These are phyloP conservation scores for Neurospora sp. DNA, from an alignment of 495 filamentous ascomycete genomes.

Conservation along the genomic window DNA sequence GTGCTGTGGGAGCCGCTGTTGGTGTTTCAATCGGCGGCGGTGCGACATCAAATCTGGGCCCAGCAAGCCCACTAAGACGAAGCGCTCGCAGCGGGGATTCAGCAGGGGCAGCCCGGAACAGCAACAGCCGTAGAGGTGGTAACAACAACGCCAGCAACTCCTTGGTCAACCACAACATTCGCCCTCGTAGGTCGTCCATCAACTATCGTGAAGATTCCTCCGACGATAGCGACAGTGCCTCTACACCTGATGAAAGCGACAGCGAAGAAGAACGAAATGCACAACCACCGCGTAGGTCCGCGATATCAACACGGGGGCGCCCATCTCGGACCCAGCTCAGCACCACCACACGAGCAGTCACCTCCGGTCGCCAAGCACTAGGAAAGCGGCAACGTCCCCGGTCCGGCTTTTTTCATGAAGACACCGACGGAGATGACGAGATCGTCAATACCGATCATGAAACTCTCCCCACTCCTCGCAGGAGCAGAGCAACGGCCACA, in stretches of 20 bases:
- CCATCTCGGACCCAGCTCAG: background rate
- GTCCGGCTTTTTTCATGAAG: slow-evolving; percentile 18
- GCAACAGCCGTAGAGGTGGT: background rate
- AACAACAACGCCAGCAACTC: background rate
- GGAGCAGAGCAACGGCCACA: background rate
- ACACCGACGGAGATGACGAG: slow-evolving; percentile 2
- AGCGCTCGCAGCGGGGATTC: background rate
- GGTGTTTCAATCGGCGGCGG: background rate
- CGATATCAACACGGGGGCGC: background rate
- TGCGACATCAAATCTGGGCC: background rate
- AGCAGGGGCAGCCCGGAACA: background rate
- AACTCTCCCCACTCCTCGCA: background rate
- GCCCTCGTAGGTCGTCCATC: background rate
- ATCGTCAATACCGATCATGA: background rate
- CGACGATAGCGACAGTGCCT: background rate
- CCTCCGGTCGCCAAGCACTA: background rate
- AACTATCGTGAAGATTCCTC: background rate
- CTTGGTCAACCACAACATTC: background rate
- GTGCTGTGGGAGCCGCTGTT: background rate
- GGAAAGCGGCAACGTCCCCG: slow-evolving; percentile 13
- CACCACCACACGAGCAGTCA: background rate
- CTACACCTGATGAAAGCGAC: background rate
- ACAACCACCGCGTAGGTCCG: background rate
- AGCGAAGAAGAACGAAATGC: background rate
- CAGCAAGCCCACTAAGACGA: background rate